phyloP scores from a whole-genome alignment of 495 filamentous ascomycete genomes.

The Usnea hakonensis region DNA sequence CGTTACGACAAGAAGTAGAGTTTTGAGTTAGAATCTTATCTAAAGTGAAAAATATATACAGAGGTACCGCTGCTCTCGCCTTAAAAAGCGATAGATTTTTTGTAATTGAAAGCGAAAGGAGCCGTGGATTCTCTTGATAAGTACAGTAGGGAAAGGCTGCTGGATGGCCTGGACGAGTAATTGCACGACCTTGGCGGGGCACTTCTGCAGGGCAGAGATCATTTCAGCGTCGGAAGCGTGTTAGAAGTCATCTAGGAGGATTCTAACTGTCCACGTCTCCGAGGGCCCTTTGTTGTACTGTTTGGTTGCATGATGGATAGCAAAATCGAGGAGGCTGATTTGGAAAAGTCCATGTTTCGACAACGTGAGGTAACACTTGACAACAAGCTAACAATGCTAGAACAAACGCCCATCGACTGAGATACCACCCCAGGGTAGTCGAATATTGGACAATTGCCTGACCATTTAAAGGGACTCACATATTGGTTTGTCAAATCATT shows the following conservation, averaged over 20 bases:
- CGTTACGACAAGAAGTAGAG: not conserved
- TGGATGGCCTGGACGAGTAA: too few species aligned
- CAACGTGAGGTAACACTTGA: too few species aligned
- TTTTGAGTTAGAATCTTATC: not conserved
- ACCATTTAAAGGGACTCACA: too few species aligned
- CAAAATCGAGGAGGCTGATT: not conserved
- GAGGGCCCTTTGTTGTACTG: not conserved
- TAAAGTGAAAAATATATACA: not conserved
- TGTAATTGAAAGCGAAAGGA: not conserved
- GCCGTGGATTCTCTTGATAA: not conserved
- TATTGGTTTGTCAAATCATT: too few species aligned
- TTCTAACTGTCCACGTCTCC: not conserved
- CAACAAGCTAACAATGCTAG: too few species aligned
- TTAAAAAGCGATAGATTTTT: not conserved
- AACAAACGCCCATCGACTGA: too few species aligned
- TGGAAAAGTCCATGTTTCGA: too few species aligned
- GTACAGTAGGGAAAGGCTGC: not conserved
- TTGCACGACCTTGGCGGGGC: not conserved
- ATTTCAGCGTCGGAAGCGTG: not conserved
- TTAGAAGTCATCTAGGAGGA: not conserved
- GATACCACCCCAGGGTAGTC: too few species aligned
- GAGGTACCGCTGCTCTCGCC: not conserved
- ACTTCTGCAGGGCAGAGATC: not conserved
- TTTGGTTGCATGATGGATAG: not conserved
- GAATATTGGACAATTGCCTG: too few species aligned